Conservation (phyloP, 306 rosid genomes). For the Arachis stenosperma region DNA sequence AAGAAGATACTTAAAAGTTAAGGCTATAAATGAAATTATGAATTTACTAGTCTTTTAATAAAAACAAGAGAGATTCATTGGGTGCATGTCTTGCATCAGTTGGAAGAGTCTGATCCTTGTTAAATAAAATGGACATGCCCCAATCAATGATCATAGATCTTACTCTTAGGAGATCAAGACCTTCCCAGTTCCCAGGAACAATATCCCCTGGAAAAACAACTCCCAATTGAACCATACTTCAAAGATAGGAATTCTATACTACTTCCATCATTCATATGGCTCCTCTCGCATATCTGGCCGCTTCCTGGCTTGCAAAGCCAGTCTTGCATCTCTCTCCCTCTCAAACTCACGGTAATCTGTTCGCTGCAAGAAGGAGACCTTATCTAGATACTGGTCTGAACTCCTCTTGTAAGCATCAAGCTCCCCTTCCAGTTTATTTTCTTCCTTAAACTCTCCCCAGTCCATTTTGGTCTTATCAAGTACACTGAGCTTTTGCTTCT, state of each 20-base stretch:
- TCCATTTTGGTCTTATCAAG: slow-evolving; percentile 93
- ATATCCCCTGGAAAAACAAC: slow-evolving; percentile 22
- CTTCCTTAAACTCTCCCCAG: slow-evolving; percentile 98
- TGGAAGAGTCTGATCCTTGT: background rate
- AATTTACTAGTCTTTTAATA: too few relatives aligned
- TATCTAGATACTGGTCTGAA: slow-evolving; percentile 91
- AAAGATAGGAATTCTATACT: slow-evolving; percentile 32
- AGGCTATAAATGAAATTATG: too few relatives aligned
- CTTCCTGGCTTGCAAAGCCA: slow-evolving; percentile 79
- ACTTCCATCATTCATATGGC: slow-evolving; percentile 40
- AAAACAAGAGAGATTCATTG: background rate
- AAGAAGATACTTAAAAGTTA: too few relatives aligned
- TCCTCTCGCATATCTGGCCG: slow-evolving; percentile 87
- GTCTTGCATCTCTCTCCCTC: slow-evolving; percentile 92
- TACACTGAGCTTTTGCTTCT: slow-evolving; percentile 94
- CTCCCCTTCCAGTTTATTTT: slow-evolving; percentile 74
- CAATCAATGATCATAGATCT: slow-evolving; percentile 29
- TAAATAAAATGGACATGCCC: slow-evolving; percentile 23
- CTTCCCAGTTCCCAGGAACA: slow-evolving; percentile 39
- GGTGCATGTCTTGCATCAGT: background rate
- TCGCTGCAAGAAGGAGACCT: slow-evolving; percentile 89
- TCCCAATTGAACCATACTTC: slow-evolving; percentile 8
- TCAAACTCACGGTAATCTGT: slow-evolving; percentile 94
- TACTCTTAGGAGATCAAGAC: slow-evolving; percentile 31
- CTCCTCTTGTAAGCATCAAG: slow-evolving; percentile 98